Evolutionary conservation across 352 stramenopile species (phyloP).

Genomic region (Globisporangium canariense): DNA sequence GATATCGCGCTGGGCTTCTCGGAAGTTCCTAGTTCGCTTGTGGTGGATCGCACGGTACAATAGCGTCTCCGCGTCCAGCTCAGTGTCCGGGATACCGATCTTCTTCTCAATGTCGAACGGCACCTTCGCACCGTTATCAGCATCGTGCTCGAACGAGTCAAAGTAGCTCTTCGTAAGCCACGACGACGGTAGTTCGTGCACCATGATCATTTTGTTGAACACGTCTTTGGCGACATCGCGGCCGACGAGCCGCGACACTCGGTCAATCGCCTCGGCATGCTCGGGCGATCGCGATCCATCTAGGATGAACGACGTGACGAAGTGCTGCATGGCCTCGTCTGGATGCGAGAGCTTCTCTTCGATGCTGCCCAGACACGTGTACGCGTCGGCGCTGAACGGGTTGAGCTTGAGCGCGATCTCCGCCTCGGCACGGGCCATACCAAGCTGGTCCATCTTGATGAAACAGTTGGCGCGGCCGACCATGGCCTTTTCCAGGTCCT

Average conservation of each 20-base stretch:
- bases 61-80: conserved; percentile 51
- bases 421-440: conserved; percentile 37
- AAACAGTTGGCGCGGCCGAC: conserved; percentile 63
- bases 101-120: conserved; percentile 68
- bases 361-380: conserved; percentile 63
- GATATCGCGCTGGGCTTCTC: conserved; percentile 46
- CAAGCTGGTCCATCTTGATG: conserved; percentile 44
- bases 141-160: conserved; percentile 78
- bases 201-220: conserved; percentile 66
- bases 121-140: conserved; percentile 52
- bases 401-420: conserved; percentile 54
- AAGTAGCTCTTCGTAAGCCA: conserved; percentile 88
- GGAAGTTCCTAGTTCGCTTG: conserved; percentile 61
- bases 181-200: conserved; percentile 65
- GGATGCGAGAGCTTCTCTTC: conserved; percentile 48
- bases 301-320: conserved; percentile 78
- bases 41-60: conserved; percentile 63
- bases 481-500: conserved; percentile 52
- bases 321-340: conserved; percentile 78
- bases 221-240: conserved; percentile 60
- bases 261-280: conserved; percentile 69
- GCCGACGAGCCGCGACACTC: conserved; percentile 61
- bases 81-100: conserved; percentile 22
- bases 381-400: conserved; percentile 64
- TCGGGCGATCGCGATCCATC: conserved; percentile 72